Conservation (phyloP, 106 monocot genomes). For the Dioscorea alata region DNA sequence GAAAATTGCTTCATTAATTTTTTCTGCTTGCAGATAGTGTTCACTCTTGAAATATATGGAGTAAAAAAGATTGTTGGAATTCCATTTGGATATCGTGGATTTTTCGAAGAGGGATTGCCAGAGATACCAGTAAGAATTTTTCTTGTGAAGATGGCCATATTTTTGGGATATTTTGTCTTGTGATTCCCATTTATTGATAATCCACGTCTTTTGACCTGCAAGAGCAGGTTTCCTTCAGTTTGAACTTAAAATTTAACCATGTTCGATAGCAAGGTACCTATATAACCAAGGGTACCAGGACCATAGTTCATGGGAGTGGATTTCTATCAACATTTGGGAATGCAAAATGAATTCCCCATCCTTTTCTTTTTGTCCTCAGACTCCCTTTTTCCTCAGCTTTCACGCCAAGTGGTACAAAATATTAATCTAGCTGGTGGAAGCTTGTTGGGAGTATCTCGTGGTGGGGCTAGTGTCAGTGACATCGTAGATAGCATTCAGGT, state of each 20-base stretch:
- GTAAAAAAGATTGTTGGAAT: slow-evolving; percentile 76
- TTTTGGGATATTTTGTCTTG: background rate
- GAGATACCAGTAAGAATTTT: slow-evolving; percentile 47
- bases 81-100: slow-evolving; percentile 73
- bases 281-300: background rate
- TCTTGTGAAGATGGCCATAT: background rate
- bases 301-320: background rate
- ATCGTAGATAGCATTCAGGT: slow-evolving; percentile 68
- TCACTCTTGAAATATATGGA: slow-evolving; percentile 75
- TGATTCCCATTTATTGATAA: too few relatives aligned
- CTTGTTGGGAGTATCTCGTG: slow-evolving; percentile 60
- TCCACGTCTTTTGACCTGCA: too few relatives aligned
- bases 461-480: slow-evolving; percentile 28
- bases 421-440: slow-evolving; percentile 64
- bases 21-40: slow-evolving; percentile 52
- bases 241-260: too few relatives aligned
- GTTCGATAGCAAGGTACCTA: background rate
- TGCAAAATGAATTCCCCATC: too few relatives aligned
- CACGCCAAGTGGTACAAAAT: slow-evolving; percentile 37
- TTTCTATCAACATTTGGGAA: background rate
- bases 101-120: slow-evolving; percentile 43
- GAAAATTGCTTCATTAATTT: slow-evolving; percentile 1
- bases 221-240: too few relatives aligned
- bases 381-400: slow-evolving; percentile 24
- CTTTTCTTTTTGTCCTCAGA: background rate